A percentile compares a stretch with the other conserved stretches of the same genome.
phyloP scores from a whole-genome alignment of 1,284 basidiomycete genomes.

The Melampsora larici-populina region DNA sequence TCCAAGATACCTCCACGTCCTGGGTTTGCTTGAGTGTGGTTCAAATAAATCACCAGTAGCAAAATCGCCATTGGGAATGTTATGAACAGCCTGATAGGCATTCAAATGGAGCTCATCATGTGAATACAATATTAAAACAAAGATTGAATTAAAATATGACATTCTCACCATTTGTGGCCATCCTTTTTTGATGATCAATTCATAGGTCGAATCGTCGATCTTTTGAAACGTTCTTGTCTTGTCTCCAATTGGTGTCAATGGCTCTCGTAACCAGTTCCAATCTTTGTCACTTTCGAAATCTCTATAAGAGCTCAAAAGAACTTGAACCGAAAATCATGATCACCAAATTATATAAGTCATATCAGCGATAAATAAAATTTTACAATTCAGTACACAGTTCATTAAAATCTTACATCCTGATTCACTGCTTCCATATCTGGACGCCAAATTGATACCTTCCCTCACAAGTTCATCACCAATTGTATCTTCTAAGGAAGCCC shows the following conservation, averaged over 20 bases:
- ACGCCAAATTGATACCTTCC: constrained; percentile 61
- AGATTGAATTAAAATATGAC: neutral
- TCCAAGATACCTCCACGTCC: constrained; percentile 62
- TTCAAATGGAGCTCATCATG: neutral
- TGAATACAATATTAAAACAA: neutral
- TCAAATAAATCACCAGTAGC: constrained; percentile 63
- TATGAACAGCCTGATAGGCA: constrained; percentile 56
- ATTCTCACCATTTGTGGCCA: constrained; percentile 60
- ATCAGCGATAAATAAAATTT: neutral
- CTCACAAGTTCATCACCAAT: constrained; percentile 62
- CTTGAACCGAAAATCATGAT: constrained; percentile 47
- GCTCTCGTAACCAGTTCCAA: constrained; percentile 63
- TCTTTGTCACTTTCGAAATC: constrained; percentile 61
- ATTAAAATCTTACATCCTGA: constrained; percentile 44
- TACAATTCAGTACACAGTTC: too few species aligned
- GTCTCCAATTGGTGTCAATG: constrained; percentile 48
- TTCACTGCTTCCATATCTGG: constrained; percentile 61
- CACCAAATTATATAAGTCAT: constrained; percentile 46
- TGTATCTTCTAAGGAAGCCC: constrained; percentile 57
- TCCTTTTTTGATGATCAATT: constrained; percentile 61
- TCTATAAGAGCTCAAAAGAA: constrained; percentile 60
- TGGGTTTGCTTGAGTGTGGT: constrained; percentile 56
- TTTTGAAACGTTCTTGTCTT: constrained; percentile 55
- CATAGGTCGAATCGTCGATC: constrained; percentile 59
- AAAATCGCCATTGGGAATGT: constrained; percentile 63